A percentile compares a stretch with the other conserved stretches of the same genome.
Evolutionary conservation across 1,284 basidiomycete species (phyloP).

Genomic region (Anthracocystis panici-leucophaei): DNA sequence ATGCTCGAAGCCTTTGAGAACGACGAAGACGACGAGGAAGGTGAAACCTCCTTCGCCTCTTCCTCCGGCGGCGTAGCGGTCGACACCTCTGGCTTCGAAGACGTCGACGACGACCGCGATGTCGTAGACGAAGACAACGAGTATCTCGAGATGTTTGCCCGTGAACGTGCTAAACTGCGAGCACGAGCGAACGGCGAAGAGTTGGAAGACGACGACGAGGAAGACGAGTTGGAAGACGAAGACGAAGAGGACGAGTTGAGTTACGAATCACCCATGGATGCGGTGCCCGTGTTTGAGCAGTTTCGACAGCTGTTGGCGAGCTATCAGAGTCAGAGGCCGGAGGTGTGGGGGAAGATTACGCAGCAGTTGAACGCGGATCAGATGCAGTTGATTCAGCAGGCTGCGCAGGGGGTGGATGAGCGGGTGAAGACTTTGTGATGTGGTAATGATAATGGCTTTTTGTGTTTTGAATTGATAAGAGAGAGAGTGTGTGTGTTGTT

Average conservation of each 20-base stretch:
- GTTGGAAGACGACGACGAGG: constrained; percentile 52
- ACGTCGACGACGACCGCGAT: constrained; percentile 64
- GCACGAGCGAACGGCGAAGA: constrained; percentile 50
- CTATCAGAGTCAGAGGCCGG: constrained; percentile 47
- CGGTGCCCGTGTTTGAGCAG: constrained; percentile 59
- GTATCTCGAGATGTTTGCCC: constrained; percentile 66
- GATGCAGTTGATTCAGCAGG: constrained; percentile 44
- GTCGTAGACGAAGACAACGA: constrained; percentile 68
- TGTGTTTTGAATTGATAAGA: neutral
- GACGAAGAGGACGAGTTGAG: constrained; percentile 60
- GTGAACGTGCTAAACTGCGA: constrained; percentile 61
- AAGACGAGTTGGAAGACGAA: constrained; percentile 44
- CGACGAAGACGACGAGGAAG: constrained; percentile 55
- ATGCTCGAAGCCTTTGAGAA: constrained; percentile 63
- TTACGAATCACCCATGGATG: constrained; percentile 62
- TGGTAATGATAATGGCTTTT: neutral
- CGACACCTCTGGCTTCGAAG: constrained; percentile 33
- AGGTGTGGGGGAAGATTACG: constrained; percentile 45
- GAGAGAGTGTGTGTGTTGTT: too few relatives aligned
- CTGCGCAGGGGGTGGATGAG: constrained; percentile 36
- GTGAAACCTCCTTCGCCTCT: constrained; percentile 36
- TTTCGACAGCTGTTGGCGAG: constrained; percentile 52
- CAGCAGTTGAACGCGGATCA: constrained; percentile 44
- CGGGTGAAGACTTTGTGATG: constrained; percentile 39
- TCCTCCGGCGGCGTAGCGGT: constrained; percentile 26